phyloP scores from a whole-genome alignment of 2,329 filamentous ascomycete genomes.

The Pyrenophora tritici-repentis region DNA sequence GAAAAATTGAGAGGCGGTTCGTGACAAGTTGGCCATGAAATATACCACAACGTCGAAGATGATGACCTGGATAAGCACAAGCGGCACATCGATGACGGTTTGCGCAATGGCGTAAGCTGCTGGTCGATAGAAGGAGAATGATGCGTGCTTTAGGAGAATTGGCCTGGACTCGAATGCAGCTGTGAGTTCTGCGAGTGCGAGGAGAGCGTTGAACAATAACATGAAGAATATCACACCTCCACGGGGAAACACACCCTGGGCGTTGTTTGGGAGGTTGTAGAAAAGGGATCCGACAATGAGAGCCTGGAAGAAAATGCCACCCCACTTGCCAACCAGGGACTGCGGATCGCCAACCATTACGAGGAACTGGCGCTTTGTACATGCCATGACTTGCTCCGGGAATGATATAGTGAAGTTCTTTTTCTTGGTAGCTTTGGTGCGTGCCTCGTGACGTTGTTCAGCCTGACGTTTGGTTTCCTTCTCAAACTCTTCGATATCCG shows the following conservation, averaged over 20 bases:
- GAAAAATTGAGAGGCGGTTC: conserved; percentile 66
- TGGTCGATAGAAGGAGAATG: conserved; percentile 70
- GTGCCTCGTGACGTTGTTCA: conserved; percentile 39
- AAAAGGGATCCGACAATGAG: conserved; percentile 54
- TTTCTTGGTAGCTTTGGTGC: conserved; percentile 47
- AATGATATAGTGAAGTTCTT: conserved; percentile 50
- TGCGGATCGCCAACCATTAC: conserved; percentile 61
- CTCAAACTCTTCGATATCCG: conserved; percentile 49
- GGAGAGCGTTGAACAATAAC: conserved; percentile 65
- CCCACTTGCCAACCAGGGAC: conserved; percentile 55
- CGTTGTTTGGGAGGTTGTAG: conserved; percentile 58
- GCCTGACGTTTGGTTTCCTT: conserved; percentile 37
- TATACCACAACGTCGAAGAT: conserved; percentile 67
- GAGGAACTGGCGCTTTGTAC: conserved; percentile 51
- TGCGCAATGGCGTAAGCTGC: conserved; percentile 64
- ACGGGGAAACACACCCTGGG: conserved; percentile 61
- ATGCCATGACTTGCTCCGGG: conserved; percentile 48
- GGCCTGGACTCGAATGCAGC: conserved; percentile 66
- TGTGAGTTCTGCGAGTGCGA: conserved; percentile 65
- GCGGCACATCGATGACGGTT: conserved; percentile 62
- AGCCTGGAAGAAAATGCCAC: conserved; percentile 48
- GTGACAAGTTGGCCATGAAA: conserved; percentile 62
- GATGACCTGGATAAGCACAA: conserved; percentile 62
- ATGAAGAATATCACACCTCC: conserved; percentile 66
- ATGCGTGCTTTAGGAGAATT: conserved; percentile 72